Base-by-base conservation (phyloP, 257 asterid species). In the Prunella vulgaris region DNA sequence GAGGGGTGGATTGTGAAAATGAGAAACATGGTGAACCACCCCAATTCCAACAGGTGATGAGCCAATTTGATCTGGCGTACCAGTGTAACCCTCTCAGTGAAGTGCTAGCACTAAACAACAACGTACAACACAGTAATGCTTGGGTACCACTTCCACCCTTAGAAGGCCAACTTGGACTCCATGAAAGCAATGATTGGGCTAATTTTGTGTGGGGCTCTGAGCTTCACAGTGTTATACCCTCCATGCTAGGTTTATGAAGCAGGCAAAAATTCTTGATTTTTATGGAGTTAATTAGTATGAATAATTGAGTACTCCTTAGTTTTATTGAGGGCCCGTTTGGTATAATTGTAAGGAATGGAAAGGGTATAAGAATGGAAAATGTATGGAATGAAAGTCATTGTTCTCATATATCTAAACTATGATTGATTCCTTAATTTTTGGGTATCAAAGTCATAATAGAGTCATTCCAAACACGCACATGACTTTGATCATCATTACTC, bases 201-300 rank as follows among this genome's bases (percentile, higher is more conserved):
- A 74, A 44, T 78, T 65, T 79, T 60, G 71, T 68, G 9, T 87
- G 88, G 94, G 96, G 84, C 28, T 84, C 96, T 60, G 85, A 81
- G 77, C 90, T 78, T 60, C 80, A 74, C 33, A 67, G 40, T 77
- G 77, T 81, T 68, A 82, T 83, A 49, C 82, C 84, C 33, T 84
- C 86, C 10, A 84, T 82, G 13, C 75, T 86, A 12, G 87, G 84
- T 20, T 74, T 73, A 74, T 75, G 28, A 70, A 48, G 44, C 25
- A 30, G 10, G 10, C 30, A 51, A 52, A 14, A 0, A 7, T 51
- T 5, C 49, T 42, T 53, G 73, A 14, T 13, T 64, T 27, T 72
- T 25, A 25, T 25, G 3, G 28, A 25, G 28, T 25, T 25, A 3
- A 25, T 25, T 25, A 25, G 28, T 25, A 25, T 25, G 28, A 3